phyloP scores from a whole-genome alignment of 2,329 filamentous ascomycete species.

The Leptographium galeiforme region DNA sequence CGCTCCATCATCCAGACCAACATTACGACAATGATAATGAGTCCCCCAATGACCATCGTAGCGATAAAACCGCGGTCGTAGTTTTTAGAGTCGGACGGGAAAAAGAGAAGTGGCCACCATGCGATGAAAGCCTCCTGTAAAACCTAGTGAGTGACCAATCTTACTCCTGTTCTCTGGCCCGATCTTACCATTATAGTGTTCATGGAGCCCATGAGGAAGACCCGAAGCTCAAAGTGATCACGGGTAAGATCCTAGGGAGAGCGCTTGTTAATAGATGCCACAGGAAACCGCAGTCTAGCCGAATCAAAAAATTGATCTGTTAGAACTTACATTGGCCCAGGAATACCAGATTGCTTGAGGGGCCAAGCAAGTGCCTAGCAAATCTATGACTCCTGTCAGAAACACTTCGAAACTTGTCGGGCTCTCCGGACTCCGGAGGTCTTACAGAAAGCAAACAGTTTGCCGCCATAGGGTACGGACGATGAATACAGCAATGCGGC shows the following conservation, averaged over 20 bases:
- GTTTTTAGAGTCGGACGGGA: background rate
- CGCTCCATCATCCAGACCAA: background rate
- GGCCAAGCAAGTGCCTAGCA: background rate
- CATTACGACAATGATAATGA: background rate
- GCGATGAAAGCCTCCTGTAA: background rate
- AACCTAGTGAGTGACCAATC: background rate
- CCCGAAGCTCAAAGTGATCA: background rate
- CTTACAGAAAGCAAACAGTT: background rate
- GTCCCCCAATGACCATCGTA: background rate
- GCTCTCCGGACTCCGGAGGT: background rate
- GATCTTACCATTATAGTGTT: background rate
- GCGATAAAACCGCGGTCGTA: background rate
- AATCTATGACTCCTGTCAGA: background rate
- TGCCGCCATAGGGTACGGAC: background rate
- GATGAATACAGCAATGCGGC: background rate
- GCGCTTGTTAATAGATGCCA: too few relatives aligned
- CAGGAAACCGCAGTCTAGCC: too few relatives aligned
- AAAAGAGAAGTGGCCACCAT: background rate
- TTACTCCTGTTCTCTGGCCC: too few relatives aligned
- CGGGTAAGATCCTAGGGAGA: background rate
- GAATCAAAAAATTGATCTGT: background rate
- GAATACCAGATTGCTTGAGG: background rate
- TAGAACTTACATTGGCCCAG: background rate
- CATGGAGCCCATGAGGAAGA: background rate
- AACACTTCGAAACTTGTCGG: too few relatives aligned